phyloP scores from a whole-genome alignment of 2,329 filamentous ascomycete species.

The Trichoderma gracile region DNA sequence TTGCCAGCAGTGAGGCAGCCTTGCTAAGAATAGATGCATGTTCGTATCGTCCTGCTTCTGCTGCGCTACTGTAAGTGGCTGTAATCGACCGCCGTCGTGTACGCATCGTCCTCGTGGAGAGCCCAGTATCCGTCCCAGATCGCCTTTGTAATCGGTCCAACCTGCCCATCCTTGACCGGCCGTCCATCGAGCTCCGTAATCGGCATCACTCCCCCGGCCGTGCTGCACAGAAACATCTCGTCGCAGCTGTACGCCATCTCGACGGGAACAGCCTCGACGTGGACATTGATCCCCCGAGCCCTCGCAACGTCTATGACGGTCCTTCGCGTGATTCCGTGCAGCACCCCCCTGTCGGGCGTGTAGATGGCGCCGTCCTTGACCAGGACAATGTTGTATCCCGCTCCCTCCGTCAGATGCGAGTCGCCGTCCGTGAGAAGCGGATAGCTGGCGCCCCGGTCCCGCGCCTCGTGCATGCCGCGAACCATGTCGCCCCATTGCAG shows the following conservation, averaged over 20 bases:
- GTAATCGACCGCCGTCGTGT: neutral
- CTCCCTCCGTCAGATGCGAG: constrained; percentile 7
- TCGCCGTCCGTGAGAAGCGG: constrained; percentile 16
- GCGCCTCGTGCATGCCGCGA: constrained; percentile 17
- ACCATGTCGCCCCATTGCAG: constrained; percentile 22
- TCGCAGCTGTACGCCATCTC: constrained; percentile 9
- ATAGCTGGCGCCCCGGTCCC: constrained; percentile 13
- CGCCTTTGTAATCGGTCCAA: constrained; percentile 7
- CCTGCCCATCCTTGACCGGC: constrained; percentile 6
- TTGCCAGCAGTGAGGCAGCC: too few species aligned
- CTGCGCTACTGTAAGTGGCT: too few species aligned
- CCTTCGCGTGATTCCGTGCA: constrained; percentile 19
- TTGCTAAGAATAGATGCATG: too few species aligned
- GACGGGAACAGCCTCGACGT: constrained; percentile 10
- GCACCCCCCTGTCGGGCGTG: constrained; percentile 13
- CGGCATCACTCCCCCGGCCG: constrained; percentile 6
- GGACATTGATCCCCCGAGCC: constrained; percentile 3
- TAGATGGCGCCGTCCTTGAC: constrained; percentile 10
- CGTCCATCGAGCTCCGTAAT: constrained; percentile 15
- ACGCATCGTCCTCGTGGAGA: neutral
- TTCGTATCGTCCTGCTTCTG: too few species aligned
- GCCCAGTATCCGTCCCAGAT: constrained; percentile 18
- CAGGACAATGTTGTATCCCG: constrained; percentile 17
- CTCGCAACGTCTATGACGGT: constrained; percentile 11
- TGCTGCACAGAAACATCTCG: constrained; percentile 18